phyloP scores from a whole-genome alignment of 768 basidiomycete species.

The Rhizopogon roseolus region DNA sequence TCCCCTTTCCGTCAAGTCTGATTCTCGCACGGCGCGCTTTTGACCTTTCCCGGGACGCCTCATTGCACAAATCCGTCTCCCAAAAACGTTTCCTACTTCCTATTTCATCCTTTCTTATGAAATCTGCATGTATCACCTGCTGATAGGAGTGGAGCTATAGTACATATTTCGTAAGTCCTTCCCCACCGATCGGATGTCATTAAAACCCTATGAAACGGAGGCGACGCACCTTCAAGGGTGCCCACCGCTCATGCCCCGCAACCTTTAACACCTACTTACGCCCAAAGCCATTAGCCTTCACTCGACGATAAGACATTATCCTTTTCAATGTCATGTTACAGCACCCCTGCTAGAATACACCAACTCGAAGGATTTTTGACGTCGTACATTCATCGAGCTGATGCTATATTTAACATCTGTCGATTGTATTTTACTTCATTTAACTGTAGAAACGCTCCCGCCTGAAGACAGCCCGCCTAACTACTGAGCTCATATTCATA shows the following conservation, averaged over 20 bases:
- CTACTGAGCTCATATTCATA: too few species aligned
- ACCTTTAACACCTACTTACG: not conserved
- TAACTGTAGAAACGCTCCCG: too few species aligned
- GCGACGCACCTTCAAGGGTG: not conserved
- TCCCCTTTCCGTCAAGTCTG: conserved; percentile 11
- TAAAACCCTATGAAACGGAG: conserved; percentile 3
- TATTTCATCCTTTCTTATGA: conserved; percentile 5
- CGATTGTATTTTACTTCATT: too few species aligned
- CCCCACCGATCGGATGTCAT: conserved; percentile 5
- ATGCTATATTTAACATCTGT: too few species aligned
- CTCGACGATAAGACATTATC: not conserved
- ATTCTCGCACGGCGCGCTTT: conserved; percentile 9
- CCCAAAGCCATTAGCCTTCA: not conserved
- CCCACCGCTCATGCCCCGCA: not conserved
- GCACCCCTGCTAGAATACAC: not conserved
- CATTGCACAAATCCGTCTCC: conserved; percentile 6
- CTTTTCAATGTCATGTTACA: not conserved
- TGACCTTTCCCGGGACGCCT: conserved; percentile 12
- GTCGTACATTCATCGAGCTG: too few species aligned
- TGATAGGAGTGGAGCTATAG: conserved; percentile 19
- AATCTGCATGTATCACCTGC: conserved; percentile 9
- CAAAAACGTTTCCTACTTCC: not conserved
- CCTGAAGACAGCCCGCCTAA: too few species aligned
- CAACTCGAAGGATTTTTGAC: too few species aligned
- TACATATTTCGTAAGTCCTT: not conserved